Conservation (phyloP, 1,284 basidiomycete genomes). For the Takashimella koratensis region DNA sequence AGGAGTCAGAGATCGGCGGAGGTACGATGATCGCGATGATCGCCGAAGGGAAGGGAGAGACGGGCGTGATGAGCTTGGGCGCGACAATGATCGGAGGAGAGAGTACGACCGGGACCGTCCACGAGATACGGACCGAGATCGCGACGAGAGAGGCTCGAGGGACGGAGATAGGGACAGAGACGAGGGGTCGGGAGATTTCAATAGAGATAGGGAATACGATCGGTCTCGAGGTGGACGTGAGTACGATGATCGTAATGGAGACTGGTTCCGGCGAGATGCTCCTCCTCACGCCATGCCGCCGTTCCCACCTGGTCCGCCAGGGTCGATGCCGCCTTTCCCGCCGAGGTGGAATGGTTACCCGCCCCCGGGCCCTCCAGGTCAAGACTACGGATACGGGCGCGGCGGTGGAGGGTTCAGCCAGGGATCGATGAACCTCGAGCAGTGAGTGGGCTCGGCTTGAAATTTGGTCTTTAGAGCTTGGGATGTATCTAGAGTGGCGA, state of each 20-base stretch:
- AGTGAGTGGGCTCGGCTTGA: slow-evolving; percentile 1
- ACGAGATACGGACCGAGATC: neutral
- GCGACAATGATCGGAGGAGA: neutral
- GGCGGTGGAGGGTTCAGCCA: neutral
- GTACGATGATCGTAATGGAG: neutral
- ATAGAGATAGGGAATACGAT: neutral
- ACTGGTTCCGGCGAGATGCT: neutral
- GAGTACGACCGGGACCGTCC: neutral
- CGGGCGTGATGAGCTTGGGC: neutral
- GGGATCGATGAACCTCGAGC: slow-evolving; percentile 7
- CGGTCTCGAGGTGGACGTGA: neutral
- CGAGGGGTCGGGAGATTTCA: neutral
- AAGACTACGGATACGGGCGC: neutral
- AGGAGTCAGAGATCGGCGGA: neutral
- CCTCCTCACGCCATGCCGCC: slow-evolving; percentile 8
- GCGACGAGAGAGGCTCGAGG: neutral
- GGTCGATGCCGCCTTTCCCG: neutral
- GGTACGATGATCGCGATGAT: neutral
- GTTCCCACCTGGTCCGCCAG: neutral
- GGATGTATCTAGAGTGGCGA: neutral
- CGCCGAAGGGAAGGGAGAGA: neutral
- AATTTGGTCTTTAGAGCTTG: neutral
- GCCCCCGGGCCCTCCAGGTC: neutral
- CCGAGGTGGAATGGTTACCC: neutral
- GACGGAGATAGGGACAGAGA: neutral